Evolutionary conservation across 78 protist genomes (phyloP), one percentile per base, ranked within the genome.

Genomic region (Chrysochromulina parva): DNA sequence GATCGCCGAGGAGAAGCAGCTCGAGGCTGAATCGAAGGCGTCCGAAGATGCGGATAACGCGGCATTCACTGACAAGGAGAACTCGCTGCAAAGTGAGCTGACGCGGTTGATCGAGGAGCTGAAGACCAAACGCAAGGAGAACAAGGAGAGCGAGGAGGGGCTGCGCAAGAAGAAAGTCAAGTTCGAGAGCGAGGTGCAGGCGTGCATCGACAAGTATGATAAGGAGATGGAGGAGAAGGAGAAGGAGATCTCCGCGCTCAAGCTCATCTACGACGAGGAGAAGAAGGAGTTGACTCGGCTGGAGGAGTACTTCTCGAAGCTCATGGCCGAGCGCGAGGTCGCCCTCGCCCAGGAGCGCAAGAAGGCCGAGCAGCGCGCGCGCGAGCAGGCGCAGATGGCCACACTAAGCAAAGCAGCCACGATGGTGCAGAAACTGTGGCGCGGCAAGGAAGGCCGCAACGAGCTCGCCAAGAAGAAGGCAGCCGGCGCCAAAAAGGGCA

Each of bases 101-200:
- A 38, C 6, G 47, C 26, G 28, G 58, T 48, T 81, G 24, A 22
- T 16, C 24, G 69, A 9, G n/a, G 78, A 86, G 20, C 82, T 86
- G 19, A 58, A n/a, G 47, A 0, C 26, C 22, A 78, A 5, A 48
- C 0, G 19, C 19, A 1, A 19, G 55, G 57, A 65, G 11, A 17
- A 86, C 58, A 7, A 20, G 10, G 90, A 86, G 16, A 0, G 1
- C 3, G 90, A 86, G 90, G 73, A 66, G 60, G 24, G 0, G 47
- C 55, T 86, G 90, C 73, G 90, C 28, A 86, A 86, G 90, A 58
- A 48, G 78, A 65, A 59, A 78, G 14, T 26, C 24, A 85, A 60
- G 89, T 13, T 3, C 55, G 89, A 85, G 89, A 7, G 48, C 53
- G 89, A 85, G 53, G 89, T 85, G 55, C 69, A 57, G 55, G 48